Base-by-base conservation (phyloP, 1,284 basidiomycete species). In the Apiotrichum brassicae region DNA sequence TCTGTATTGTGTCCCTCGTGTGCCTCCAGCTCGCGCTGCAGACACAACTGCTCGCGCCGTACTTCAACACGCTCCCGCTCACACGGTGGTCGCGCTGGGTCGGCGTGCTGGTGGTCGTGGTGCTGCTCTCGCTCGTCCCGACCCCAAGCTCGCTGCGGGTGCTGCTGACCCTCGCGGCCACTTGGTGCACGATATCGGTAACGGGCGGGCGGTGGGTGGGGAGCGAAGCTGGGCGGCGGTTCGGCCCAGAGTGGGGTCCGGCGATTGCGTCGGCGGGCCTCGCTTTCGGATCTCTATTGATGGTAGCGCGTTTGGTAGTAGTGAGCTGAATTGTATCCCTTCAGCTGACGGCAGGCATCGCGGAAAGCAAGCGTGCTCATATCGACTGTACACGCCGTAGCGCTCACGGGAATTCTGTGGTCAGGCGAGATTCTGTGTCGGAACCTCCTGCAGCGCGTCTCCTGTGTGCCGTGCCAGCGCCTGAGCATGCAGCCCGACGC, bases 51-150 rank as follows among this genome's bases (percentile, higher is more conserved):
- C 35, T 47, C 14, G 13, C 28, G 18, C 45, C 50, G 14, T 19
- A 43, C 4, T 47, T 43, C 50, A 51, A 51, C 36, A 7, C 50
- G 25, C 26, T 43, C 14, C 50, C 16, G 41, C 28, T 37, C 28
- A 39, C 16, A 36, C 48, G 22, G 22, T 38, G 25, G 22, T 43
- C 42, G 12, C 48, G 48, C 5, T 49, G 48, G 48, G 23, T 39
- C 18, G 42, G 36, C 23, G 36, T 39, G 30, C 7, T 38, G 6
- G 41, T 20, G 4, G 41, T 30, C 26, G 35, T 42, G 9, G 26
- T 16, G 6, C 9, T 42, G 6, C 8, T 12, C 3, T 9, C 40
- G 8, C 26, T 42, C n/a, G 9, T 42, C 8, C 40, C 40, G 6
- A 23, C 19, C 6, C 25, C 19, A 3, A 20, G 8, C 11, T 7